Conservation (phyloP, 2,329 filamentous ascomycete genomes). For the Phialophora verrucosa region DNA sequence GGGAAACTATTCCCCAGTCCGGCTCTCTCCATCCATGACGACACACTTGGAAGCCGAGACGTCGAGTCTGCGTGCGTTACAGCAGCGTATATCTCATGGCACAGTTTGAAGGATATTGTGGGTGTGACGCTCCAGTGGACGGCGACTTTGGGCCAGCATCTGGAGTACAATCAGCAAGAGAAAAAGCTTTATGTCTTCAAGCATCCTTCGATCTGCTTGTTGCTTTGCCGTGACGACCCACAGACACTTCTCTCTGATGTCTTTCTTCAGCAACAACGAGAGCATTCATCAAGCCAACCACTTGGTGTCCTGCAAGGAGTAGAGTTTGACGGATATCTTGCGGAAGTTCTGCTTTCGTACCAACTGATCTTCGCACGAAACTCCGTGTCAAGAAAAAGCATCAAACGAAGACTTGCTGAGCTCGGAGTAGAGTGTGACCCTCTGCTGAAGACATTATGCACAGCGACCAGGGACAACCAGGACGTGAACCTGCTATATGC, state of each 20-base stretch:
- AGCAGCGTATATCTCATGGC: slow-evolving; percentile 19
- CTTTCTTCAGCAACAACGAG: slow-evolving; percentile 9
- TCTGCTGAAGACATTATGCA: slow-evolving; percentile 10
- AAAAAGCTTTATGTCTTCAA: slow-evolving; percentile 21
- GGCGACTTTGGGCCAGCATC: slow-evolving; percentile 14
- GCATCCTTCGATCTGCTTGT: slow-evolving; percentile 19
- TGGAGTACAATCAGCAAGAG: slow-evolving; percentile 15
- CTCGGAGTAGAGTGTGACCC: slow-evolving; percentile 12
- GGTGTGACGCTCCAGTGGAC: slow-evolving; percentile 19
- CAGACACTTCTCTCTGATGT: slow-evolving; percentile 15
- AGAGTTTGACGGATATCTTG: slow-evolving; percentile 17
- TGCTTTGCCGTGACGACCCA: slow-evolving; percentile 8
- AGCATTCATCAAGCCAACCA: slow-evolving; percentile 1
- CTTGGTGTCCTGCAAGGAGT: neutral
- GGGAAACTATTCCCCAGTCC: slow-evolving; percentile 16
- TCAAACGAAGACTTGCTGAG: slow-evolving; percentile 6
- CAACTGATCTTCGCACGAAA: slow-evolving; percentile 18
- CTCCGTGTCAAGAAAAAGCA: slow-evolving; percentile 11
- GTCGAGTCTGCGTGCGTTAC: slow-evolving; percentile 17
- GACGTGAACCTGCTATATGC: slow-evolving; percentile 9
- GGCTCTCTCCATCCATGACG: slow-evolving; percentile 7
- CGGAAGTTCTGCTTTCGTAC: slow-evolving; percentile 21
- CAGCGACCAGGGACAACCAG: neutral
- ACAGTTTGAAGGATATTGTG: slow-evolving; percentile 16
- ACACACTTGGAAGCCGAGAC: slow-evolving; percentile 15